Conservation (phyloP, 768 basidiomycete genomes). For the Gymnopilus dilepis region DNA sequence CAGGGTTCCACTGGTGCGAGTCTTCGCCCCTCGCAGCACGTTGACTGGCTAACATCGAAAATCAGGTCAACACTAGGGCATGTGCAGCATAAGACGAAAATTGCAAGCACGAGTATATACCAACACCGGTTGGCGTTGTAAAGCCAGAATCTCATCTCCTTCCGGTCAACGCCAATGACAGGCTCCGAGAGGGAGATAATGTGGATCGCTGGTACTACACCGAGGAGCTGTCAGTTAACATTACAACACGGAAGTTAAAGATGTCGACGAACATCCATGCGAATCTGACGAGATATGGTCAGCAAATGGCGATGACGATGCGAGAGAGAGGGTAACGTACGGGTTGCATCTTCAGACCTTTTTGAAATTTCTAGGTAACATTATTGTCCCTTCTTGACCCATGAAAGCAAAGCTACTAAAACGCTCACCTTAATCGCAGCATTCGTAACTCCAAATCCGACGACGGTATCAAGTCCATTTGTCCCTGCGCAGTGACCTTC, state of each 20-base stretch:
- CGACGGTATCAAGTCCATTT: conserved; percentile 13
- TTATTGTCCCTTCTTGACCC: too few species aligned
- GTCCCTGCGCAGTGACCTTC: conserved; percentile 14
- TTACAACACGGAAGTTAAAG: too few species aligned
- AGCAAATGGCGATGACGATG: neutral
- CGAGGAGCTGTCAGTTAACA: neutral
- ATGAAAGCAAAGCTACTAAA: neutral
- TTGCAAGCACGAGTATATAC: conserved; percentile 17
- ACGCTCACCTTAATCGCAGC: conserved; percentile 14
- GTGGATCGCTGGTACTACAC: conserved; percentile 16
- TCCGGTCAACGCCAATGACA: conserved; percentile 12
- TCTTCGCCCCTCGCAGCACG: conserved; percentile 11
- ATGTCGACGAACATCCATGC: conserved; percentile 13
- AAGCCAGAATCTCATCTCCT: conserved; percentile 11
- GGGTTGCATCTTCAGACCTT: conserved; percentile 11
- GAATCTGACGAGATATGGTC: neutral
- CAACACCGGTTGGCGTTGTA: conserved; percentile 10
- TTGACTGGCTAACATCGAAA: conserved; percentile 2
- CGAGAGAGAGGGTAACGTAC: neutral
- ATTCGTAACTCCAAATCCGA: conserved; percentile 13
- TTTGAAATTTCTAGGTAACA: too few species aligned
- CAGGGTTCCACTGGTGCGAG: conserved; percentile 14
- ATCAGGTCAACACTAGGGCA: too few species aligned
- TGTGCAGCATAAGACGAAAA: neutral
- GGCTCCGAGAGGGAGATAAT: conserved; percentile 14